Conservation (phyloP, 805 yeast genomes). For the Candida montana region DNA sequence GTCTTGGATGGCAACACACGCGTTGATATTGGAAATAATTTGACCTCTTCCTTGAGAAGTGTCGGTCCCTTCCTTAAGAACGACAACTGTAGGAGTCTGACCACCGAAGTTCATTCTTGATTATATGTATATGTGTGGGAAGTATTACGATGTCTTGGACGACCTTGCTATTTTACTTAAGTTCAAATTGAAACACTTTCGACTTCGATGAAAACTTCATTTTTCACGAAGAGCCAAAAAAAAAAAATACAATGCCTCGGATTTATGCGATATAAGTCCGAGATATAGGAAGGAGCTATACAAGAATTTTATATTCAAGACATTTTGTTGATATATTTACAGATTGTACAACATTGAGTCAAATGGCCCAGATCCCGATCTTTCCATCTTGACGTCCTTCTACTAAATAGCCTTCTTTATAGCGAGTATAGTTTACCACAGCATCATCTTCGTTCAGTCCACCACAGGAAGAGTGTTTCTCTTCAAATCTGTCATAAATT, state of each 20-base stretch:
- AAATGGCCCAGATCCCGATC: constrained; percentile 61
- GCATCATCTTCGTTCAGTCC: constrained; percentile 28
- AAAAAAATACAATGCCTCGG: no score
- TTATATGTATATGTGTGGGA: no score
- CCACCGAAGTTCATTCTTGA: constrained; percentile 74
- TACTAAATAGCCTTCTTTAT: constrained; percentile 59
- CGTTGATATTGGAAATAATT: constrained; percentile 90
- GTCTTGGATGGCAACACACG: constrained; percentile 95
- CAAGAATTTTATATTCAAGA: no score
- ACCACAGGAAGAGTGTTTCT: constrained; percentile 50
- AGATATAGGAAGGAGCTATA: no score
- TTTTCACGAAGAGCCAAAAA: no score
- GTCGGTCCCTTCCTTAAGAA: constrained; percentile 96
- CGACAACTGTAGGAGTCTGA: constrained; percentile 97
- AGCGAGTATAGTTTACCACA: constrained; percentile 38
- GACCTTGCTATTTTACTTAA: no score
- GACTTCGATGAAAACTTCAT: background rate
- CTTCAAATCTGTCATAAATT: constrained; percentile 52
- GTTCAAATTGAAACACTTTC: background rate
- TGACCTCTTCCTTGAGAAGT: constrained; percentile 96
- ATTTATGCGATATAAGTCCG: no score
- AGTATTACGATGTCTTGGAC: no score
- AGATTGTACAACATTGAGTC: background rate
- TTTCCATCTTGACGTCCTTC: constrained; percentile 60
- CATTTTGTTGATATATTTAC: constrained; percentile 4